A percentile compares a stretch with the other conserved stretches of the same genome.
These are phyloP conservation scores for Scedosporium aurantiacum DNA, from an alignment of 2,329 filamentous ascomycete species.

Conservation along the genomic window DNA sequence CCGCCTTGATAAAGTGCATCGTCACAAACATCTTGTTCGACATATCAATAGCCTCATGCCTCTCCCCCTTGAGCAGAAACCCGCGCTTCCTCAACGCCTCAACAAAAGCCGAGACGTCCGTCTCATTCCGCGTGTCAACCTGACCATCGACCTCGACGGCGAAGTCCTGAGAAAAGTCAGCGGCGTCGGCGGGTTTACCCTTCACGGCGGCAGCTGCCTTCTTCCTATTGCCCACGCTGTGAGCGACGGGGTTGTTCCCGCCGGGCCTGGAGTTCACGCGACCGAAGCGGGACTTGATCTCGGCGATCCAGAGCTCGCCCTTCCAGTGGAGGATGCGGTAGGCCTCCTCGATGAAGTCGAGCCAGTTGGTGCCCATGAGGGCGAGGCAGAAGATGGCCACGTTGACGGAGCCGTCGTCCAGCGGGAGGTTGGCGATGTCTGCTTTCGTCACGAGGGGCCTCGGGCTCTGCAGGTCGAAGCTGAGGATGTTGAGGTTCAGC, in stretches of 20 bases:
- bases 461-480: slow-evolving; percentile 77
- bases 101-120: slow-evolving; percentile 79
- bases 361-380: slow-evolving; percentile 98
- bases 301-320: slow-evolving; percentile 92
- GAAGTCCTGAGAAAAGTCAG: slow-evolving; percentile 42
- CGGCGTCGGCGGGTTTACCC: slow-evolving; percentile 33
- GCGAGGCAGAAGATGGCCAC: slow-evolving; percentile 91
- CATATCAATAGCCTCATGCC: slow-evolving; percentile 55
- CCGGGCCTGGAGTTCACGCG: slow-evolving; percentile 11
- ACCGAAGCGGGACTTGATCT: slow-evolving; percentile 84
- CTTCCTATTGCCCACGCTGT: slow-evolving; percentile 61
- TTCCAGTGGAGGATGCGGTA: slow-evolving; percentile 86
- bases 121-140: slow-evolving; percentile 56
- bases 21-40: slow-evolving; percentile 97
- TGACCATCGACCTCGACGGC: slow-evolving; percentile 62
- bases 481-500: slow-evolving; percentile 64
- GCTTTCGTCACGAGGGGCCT: slow-evolving; percentile 70
- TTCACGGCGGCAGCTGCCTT: slow-evolving; percentile 37
- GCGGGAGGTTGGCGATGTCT: slow-evolving; percentile 76
- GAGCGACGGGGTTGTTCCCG: slow-evolving; percentile 35
- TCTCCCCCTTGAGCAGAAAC: slow-evolving; percentile 65
- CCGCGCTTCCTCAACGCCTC: slow-evolving; percentile 71
- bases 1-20: slow-evolving; percentile 88
- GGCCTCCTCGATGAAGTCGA: slow-evolving; percentile 91
- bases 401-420: slow-evolving; percentile 65